A percentile compares a stretch with the other conserved stretches of the same genome.
These are phyloP conservation scores for Aspergillus quadricinctus DNA, from an alignment of 2,329 filamentous ascomycete genomes.

Conservation along the genomic window DNA sequence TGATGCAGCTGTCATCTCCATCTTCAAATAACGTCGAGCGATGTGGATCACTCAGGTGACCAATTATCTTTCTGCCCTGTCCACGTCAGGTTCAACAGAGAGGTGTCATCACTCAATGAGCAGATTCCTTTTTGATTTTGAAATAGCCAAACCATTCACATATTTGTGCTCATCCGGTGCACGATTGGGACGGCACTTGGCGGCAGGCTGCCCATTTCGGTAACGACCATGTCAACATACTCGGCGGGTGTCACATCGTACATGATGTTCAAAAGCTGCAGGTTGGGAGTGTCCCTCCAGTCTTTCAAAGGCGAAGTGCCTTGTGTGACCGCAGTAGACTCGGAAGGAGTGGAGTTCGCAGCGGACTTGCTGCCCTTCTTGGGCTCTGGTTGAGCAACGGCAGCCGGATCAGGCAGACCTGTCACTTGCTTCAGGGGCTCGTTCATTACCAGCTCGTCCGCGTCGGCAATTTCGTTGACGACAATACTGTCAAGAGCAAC, in stretches of 20 bases:
- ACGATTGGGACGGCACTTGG: slow-evolving; percentile 79
- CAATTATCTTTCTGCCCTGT: background rate
- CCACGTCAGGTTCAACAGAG: background rate
- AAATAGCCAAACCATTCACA: slow-evolving; percentile 12
- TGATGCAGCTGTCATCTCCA: background rate
- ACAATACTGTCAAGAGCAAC: slow-evolving; percentile 90
- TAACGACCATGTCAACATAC: slow-evolving; percentile 83
- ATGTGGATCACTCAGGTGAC: background rate
- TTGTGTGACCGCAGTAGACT: slow-evolving; percentile 22
- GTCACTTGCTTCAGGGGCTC: slow-evolving; percentile 29
- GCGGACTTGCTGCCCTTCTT: slow-evolving; percentile 32
- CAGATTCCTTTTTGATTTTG: background rate
- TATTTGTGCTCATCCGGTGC: slow-evolving; percentile 54
- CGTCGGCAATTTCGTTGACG: slow-evolving; percentile 82
- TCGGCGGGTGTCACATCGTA: slow-evolving; percentile 89
- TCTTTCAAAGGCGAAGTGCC: slow-evolving; percentile 41
- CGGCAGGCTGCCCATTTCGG: slow-evolving; percentile 81
- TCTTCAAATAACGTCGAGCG: background rate
- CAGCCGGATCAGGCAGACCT: slow-evolving; percentile 25
- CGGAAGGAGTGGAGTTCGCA: slow-evolving; percentile 14
- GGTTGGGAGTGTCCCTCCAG: slow-evolving; percentile 56
- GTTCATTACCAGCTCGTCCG: slow-evolving; percentile 57
- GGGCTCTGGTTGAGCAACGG: slow-evolving; percentile 17
- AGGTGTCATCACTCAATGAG: background rate
- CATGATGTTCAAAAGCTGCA: slow-evolving; percentile 69